Percentiles rank a stretch among this genome's conserved stretches.
Conservation (phyloP, 2,329 filamentous ascomycete genomes). For the Penicillium frequentans region DNA sequence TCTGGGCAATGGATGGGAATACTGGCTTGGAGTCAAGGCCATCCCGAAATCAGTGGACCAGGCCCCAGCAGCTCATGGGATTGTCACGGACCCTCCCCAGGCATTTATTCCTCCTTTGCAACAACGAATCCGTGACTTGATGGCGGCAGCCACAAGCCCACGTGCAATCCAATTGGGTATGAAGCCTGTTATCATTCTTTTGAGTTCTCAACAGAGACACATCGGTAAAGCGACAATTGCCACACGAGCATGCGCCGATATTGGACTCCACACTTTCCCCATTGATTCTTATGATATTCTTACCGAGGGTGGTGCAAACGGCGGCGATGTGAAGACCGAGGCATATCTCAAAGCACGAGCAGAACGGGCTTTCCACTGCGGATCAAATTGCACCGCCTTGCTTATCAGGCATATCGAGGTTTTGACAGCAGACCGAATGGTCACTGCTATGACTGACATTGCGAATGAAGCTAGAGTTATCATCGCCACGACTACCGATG, state of each 20-base stretch:
- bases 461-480: conserved; percentile 77
- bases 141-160: conserved; percentile 84
- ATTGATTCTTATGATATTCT: conserved; percentile 93
- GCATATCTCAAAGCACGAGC: conserved; percentile 84
- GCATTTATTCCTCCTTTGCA: conserved; percentile 60
- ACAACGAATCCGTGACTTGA: conserved; percentile 76
- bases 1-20: conserved; percentile 78
- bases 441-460: conserved; percentile 79
- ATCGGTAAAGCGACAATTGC: conserved; percentile 89
- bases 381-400: conserved; percentile 76
- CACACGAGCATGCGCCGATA: conserved; percentile 74
- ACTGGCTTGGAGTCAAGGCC: conserved; percentile 78
- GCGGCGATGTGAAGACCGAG: conserved; percentile 90
- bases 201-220: conserved; percentile 87
- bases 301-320: conserved; percentile 83
- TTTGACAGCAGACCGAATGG: conserved; percentile 86
- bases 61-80: conserved; percentile 34
- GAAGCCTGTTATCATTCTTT: conserved; percentile 81
- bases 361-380: conserved; percentile 85
- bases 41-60: conserved; percentile 51
- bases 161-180: conserved; percentile 83
- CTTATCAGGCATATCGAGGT: conserved; percentile 90
- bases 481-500: conserved; percentile 90
- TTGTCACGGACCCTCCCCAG: conserved; percentile 39
- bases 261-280: conserved; percentile 83